Evolutionary conservation across 2,329 filamentous ascomycete genomes (phyloP).

Genomic region (Knufia petricola): DNA sequence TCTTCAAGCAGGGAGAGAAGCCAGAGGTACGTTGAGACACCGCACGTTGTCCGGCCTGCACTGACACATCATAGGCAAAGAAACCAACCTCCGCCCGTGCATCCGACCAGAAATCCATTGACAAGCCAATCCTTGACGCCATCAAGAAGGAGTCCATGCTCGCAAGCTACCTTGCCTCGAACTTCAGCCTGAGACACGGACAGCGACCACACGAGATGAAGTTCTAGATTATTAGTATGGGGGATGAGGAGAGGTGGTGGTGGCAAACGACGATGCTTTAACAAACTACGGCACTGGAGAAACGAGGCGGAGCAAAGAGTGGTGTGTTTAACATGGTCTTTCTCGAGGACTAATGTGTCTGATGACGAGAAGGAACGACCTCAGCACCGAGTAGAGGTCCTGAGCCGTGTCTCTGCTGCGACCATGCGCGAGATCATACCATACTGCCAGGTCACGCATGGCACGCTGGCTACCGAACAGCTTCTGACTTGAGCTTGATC

Average conservation of each 20-base stretch:
- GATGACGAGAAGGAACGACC: background rate
- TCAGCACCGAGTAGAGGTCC: background rate
- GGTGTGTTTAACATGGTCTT: background rate
- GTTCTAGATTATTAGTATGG: slow-evolving; percentile 57
- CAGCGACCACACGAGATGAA: slow-evolving; percentile 99
- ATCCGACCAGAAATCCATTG: slow-evolving; percentile 95
- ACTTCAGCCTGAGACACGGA: slow-evolving; percentile 97
- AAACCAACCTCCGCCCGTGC: slow-evolving; percentile 81
- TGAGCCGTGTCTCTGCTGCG: background rate
- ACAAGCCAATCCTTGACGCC: slow-evolving; percentile 87
- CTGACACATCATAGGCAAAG: slow-evolving; percentile 72
- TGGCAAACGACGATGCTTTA: slow-evolving; percentile 18
- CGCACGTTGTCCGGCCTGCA: too few species aligned
- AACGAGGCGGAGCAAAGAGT: slow-evolving; percentile 26
- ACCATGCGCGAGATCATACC: background rate
- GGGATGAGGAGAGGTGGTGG: slow-evolving; percentile 7
- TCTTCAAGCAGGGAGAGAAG: slow-evolving; percentile 99
- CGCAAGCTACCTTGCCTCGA: slow-evolving; percentile 83
- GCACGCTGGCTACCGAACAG: background rate
- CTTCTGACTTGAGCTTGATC: slow-evolving; percentile 10
- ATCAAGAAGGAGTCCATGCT: slow-evolving; percentile 99
- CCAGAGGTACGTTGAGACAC: slow-evolving; percentile 68
- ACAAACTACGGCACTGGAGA: slow-evolving; percentile 27
- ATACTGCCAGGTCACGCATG: background rate
- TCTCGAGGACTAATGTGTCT: slow-evolving; percentile 5